These are phyloP conservation scores for Multifurca ochricompacta DNA, from an alignment of 768 basidiomycete species.

Conservation along the genomic window DNA sequence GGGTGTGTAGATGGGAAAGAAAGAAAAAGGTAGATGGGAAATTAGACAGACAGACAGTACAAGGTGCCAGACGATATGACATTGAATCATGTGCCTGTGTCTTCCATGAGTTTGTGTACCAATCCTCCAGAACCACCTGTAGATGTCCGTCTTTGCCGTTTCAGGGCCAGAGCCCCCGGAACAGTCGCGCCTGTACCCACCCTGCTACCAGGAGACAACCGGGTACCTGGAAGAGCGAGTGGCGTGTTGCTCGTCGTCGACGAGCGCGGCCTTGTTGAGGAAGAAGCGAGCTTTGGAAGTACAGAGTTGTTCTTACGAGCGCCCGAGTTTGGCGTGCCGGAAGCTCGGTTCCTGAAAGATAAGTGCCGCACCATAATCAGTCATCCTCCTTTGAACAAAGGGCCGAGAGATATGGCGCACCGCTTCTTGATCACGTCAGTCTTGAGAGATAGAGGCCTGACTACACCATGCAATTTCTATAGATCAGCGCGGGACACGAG, in stretches of 20 bases:
- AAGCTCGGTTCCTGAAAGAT: slow-evolving; percentile 63
- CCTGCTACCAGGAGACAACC: slow-evolving; percentile 31
- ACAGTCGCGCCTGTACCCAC: slow-evolving; percentile 23
- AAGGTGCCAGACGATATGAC: slow-evolving; percentile 4
- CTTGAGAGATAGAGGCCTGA: slow-evolving; percentile 89
- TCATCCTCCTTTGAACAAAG: not conserved
- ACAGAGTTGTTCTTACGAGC: slow-evolving; percentile 53
- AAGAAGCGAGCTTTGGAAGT: slow-evolving; percentile 70
- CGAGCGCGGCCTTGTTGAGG: slow-evolving; percentile 64
- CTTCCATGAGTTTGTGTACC: slow-evolving; percentile 14
- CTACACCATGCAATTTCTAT: slow-evolving; percentile 93
- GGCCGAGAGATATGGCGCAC: slow-evolving; percentile 31
- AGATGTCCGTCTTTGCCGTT: slow-evolving; percentile 76
- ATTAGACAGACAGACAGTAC: too few relatives aligned
- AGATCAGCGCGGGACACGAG: not conserved
- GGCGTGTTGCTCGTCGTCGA: slow-evolving; percentile 54
- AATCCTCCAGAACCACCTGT: slow-evolving; percentile 12
- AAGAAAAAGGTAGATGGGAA: not conserved
- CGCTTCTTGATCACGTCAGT: slow-evolving; percentile 98
- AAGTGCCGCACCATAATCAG: slow-evolving; percentile 12
- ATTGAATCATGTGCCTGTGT: slow-evolving; percentile 6
- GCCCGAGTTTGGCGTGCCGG: slow-evolving; percentile 58
- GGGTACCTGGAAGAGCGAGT: slow-evolving; percentile 37
- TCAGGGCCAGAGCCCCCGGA: slow-evolving; percentile 42
- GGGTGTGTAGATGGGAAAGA: slow-evolving; percentile 6